Evolutionary conservation across 129 eudicot genomes (phyloP), one percentile per base, ranked within the genome.

Genomic region (Solidago caesia): DNA sequence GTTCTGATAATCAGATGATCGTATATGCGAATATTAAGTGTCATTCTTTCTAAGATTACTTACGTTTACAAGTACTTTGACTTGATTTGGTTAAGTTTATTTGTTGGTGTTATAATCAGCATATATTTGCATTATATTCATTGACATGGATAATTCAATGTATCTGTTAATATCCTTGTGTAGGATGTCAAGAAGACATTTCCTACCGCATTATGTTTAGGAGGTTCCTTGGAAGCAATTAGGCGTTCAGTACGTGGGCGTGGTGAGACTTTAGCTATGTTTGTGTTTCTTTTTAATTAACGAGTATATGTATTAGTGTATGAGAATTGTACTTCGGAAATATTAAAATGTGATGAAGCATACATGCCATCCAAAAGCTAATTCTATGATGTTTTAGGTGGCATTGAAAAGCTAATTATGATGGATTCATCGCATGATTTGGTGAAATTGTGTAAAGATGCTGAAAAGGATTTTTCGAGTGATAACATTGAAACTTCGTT

Each of bases 131-230:
- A n/a, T n/a, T n/a, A 33, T 33, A 33, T 33, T 33, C 1, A 33
- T 33, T 33, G 39, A 33, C 39, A 33, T 33, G 39, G 39, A 33
- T 33, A 33, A 33, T 33, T 33, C 3, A 33, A 33, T 33, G 39
- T 33, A 33, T 33, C 39, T 33, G 39, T 42, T 58, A 1, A 51
- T 13, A 58, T 56, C 14, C 11, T 39, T 71, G 64, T 88, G 85
- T 81, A 91, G 96, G 97, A 94, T 81, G 90, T 96, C 83, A 94
- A 87, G 80, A 94, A 79, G 79, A 79, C 91, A 44, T 94, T 94
- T 84, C 96, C 97, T 58, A 74, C 94, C 25, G 87, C 97, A 51
- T 72, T 91, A 70, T 91, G 97, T 79, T 82, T 94, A 84, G 99
- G 97, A 43, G 99, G 99, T 81, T 85, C 96, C 39, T 66, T 84